Percentiles rank a stretch among this genome's conserved stretches.
These are phyloP conservation scores for Axilococcus clingmanii DNA, from an alignment of 139 green algal species.

Conservation along the genomic window DNA sequence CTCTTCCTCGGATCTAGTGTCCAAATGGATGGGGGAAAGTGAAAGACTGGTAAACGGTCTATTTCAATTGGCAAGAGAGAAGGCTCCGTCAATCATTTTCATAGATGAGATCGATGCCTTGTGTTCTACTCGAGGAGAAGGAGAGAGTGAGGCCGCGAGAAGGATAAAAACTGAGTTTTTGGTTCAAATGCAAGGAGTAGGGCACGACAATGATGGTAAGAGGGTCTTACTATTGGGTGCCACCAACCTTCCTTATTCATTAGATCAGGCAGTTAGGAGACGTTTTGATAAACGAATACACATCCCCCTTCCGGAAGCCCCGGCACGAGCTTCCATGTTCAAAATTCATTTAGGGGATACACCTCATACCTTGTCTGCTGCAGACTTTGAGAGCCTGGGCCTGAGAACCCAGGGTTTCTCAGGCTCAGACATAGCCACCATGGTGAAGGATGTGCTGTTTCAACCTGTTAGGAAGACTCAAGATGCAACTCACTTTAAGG, in stretches of 20 bases:
- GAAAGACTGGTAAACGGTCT: slow-evolving; percentile 96
- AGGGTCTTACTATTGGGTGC: slow-evolving; percentile 80
- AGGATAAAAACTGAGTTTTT: slow-evolving; percentile 99
- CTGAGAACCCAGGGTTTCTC: slow-evolving; percentile 81
- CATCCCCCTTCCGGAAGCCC: slow-evolving; percentile 91
- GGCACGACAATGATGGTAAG: slow-evolving; percentile 15
- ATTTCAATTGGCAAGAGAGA: slow-evolving; percentile 87
- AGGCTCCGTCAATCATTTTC: slow-evolving; percentile 96
- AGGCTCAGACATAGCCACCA: slow-evolving; percentile 65
- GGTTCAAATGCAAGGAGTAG: slow-evolving; percentile 86
- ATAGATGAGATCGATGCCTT: slow-evolving; percentile 96
- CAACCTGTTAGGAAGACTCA: slow-evolving; percentile 86
- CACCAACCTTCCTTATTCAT: slow-evolving; percentile 94
- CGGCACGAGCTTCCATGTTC: slow-evolving; percentile 90
- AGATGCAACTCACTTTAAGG: slow-evolving; percentile 90
- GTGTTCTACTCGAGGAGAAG: slow-evolving; percentile 74
- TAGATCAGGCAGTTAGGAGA: slow-evolving; percentile 85
- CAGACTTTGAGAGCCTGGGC: slow-evolving; percentile 81
- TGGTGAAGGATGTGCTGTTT: slow-evolving; percentile 97
- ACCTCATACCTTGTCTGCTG: slow-evolving; percentile 58
- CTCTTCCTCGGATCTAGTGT: slow-evolving; percentile 72
- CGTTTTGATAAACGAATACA: slow-evolving; percentile 96
- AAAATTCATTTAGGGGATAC: slow-evolving; percentile 93
- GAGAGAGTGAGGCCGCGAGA: slow-evolving; percentile 88
- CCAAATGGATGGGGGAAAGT: slow-evolving; percentile 89